A percentile compares a stretch with the other conserved stretches of the same genome.
Conservation (phyloP, 2,329 filamentous ascomycete genomes). For the Ophiobolus disseminans region DNA sequence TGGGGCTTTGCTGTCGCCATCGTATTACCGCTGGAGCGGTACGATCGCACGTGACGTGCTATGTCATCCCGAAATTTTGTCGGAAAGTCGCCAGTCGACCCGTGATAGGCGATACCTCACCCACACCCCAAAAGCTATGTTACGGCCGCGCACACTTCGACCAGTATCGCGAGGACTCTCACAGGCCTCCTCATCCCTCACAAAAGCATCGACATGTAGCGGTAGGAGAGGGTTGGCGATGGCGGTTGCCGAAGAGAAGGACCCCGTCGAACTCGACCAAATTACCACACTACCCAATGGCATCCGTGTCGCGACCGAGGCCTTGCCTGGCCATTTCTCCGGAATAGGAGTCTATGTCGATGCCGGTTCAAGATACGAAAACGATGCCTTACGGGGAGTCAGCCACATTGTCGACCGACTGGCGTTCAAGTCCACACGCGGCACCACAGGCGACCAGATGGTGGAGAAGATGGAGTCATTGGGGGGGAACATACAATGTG, state of each 20-base stretch:
- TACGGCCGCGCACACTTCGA: slow-evolving; percentile 38
- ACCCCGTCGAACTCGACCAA: slow-evolving; percentile 84
- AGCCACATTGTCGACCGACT: slow-evolving; percentile 96
- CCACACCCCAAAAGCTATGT: slow-evolving; percentile 31
- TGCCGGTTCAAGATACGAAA: slow-evolving; percentile 93
- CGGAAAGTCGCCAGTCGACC: slow-evolving; percentile 5
- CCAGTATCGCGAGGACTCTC: slow-evolving; percentile 38
- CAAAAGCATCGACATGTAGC: slow-evolving; percentile 24
- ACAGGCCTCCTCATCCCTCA: slow-evolving; percentile 25
- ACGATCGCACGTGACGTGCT: slow-evolving; percentile 10
- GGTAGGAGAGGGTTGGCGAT: slow-evolving; percentile 39
- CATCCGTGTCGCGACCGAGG: slow-evolving; percentile 91
- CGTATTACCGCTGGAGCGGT: not conserved
- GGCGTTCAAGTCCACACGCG: slow-evolving; percentile 87
- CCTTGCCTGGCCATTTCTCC: slow-evolving; percentile 90
- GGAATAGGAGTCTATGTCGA: slow-evolving; percentile 96
- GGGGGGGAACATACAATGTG: slow-evolving; percentile 96
- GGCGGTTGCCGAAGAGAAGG: slow-evolving; percentile 59
- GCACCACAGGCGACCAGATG: slow-evolving; percentile 80
- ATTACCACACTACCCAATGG: slow-evolving; percentile 92
- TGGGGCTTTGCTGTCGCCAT: not conserved
- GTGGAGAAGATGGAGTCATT: slow-evolving; percentile 85
- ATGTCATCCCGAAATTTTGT: slow-evolving; percentile 23
- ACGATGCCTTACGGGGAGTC: slow-evolving; percentile 80
- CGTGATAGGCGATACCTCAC: slow-evolving; percentile 4